Evolutionary conservation across 371 early-diverging fungal genomes (phyloP).

Genomic region (Mucor racemosus): DNA sequence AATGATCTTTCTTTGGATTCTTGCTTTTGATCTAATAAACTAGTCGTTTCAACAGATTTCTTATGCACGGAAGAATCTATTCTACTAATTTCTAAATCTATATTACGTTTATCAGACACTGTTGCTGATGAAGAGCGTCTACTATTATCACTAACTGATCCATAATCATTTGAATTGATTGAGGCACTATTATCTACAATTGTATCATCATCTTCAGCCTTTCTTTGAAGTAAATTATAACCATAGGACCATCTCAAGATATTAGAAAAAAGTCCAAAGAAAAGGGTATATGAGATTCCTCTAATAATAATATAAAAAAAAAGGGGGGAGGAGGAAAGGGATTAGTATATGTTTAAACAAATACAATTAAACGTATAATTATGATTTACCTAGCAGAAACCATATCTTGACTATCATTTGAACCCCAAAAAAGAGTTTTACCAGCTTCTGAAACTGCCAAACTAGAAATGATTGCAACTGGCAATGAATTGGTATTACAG

Average conservation of each 20-base stretch:
- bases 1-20: not conserved
- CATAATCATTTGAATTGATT: not conserved
- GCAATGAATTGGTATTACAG: constrained; percentile 75
- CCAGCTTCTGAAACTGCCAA: constrained; percentile 72
- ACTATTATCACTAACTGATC: not conserved
- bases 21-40: constrained; percentile 2
- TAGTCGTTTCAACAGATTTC: not conserved
- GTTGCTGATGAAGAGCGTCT: constrained; percentile 8
- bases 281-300: constrained; percentile 76
- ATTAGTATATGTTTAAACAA: not conserved
- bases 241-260: constrained; percentile 81
- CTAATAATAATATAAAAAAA: constrained; percentile 36
- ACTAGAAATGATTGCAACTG: constrained; percentile 73
- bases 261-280: constrained; percentile 77
- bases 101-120: not conserved
- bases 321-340: too few relatives aligned
- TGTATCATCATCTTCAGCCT: constrained; percentile 16
- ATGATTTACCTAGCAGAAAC: constrained; percentile 65
- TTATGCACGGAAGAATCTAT: not conserved
- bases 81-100: not conserved
- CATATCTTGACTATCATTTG: constrained; percentile 62
- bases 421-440: constrained; percentile 60
- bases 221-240: constrained; percentile 56
- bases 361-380: not conserved
- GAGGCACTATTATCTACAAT: not conserved